Evolutionary conservation across 345 rosid genomes (phyloP), one percentile per base, ranked within the genome.

Genomic region (Murraya paniculata): DNA sequence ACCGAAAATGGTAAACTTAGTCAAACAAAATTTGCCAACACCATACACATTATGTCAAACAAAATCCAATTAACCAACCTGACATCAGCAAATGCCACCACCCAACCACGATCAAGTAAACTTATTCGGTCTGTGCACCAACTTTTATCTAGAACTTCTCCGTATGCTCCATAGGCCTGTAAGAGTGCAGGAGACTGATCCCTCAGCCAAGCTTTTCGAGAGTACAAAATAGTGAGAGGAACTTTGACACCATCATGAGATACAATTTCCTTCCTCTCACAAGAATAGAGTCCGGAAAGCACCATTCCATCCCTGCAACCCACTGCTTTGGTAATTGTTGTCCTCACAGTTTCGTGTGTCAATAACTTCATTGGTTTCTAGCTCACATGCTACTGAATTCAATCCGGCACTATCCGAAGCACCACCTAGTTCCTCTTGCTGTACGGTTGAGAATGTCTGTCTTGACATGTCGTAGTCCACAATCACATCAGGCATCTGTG

Each of bases 61-160:
- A 62, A 57, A 25, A 78, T 3, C 11, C 13, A 72, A 41, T 48
- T 13, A 71, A 79, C 93, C 76, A 25, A 93, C 98, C 98, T 95
- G 72, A 92, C 98, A 84, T 95, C 98, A 82, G 97, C 95, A 80
- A 94, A 95, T 41, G 95, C 98, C 68, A 93, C 73, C 9, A 92
- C 90, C 98, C 98, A 95, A 73, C 98, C 98, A 78, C 92, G 92
- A 81, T 95, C 95, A 78, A 95, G 95, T 85, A 95, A 88, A 81
- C 95, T 89, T 81, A 95, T 79, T 18, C 93, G 89, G 50, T 91
- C 85, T 36, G 91, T 39, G 78, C 90, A 88, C 98, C 98, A 95
- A 83, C 89, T 88, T 83, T 87, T 91, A 71, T 93, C 97, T 41
- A 95, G 77, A 77, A 86, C 87, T 85, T 95, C 98, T 50, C 98